Percentiles rank a stretch among this genome's conserved stretches.
Conservation (phyloP, 2,329 filamentous ascomycete species). For the Claviceps humidiphila region DNA sequence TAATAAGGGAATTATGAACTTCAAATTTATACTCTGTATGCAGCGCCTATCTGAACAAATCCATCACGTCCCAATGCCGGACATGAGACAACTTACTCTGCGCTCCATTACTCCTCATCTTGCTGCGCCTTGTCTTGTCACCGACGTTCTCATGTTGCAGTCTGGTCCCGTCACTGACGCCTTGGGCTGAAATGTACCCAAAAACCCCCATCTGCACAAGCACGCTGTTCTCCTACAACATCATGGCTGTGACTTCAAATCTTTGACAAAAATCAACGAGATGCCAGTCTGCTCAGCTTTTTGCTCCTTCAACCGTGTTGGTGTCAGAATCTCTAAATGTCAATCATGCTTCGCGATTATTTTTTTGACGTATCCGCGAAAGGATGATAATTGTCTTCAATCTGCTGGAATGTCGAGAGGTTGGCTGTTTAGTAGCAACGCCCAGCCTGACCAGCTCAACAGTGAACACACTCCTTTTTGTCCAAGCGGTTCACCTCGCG, state of each 20-base stretch:
- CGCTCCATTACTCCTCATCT: not conserved
- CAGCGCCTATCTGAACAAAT: conserved; percentile 10
- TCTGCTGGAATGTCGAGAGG: not conserved
- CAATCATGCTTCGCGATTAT: not conserved
- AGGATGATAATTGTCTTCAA: not conserved
- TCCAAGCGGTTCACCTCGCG: not conserved
- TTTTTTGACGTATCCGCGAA: not conserved
- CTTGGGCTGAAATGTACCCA: not conserved
- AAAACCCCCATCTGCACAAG: not conserved
- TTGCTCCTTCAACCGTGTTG: not conserved
- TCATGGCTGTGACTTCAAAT: not conserved
- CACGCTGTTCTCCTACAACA: not conserved
- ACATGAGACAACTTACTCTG: not conserved
- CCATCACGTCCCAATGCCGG: not conserved
- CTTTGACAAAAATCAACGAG: not conserved
- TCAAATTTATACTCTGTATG: conserved; percentile 7
- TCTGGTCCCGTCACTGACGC: not conserved
- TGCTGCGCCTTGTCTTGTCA: not conserved
- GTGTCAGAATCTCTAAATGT: not conserved
- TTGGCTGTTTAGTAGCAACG: not conserved
- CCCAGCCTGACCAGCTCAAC: not conserved
- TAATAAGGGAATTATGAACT: conserved; percentile 11
- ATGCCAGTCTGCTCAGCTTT: not conserved
- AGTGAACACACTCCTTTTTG: not conserved
- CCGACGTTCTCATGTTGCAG: not conserved